Base-by-base conservation (phyloP, 2,329 filamentous ascomycete genomes). In the Cladophialophora bantiana region DNA sequence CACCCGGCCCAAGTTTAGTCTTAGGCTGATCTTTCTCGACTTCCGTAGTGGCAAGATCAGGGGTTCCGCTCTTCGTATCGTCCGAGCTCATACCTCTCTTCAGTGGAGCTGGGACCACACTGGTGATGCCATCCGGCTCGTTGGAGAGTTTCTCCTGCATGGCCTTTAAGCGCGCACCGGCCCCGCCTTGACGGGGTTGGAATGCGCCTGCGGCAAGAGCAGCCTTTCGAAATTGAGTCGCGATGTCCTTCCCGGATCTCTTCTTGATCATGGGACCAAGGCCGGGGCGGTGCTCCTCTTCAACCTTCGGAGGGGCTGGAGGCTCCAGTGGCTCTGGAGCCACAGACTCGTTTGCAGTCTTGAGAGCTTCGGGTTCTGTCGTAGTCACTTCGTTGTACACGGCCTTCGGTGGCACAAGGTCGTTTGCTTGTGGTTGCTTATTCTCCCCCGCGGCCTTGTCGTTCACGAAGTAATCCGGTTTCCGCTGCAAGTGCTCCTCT, bases 211-310 rank as follows among this genome's bases (percentile, higher is more conserved):
- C 89, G 31, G 90, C 88, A 63, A 85, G 88, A 0, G 92, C 93
- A 31, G 93, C 93, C 78, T 93, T 96, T 79, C 91, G 91, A 68
- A 97, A 87, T 5, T 87, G 85, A 40, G 87, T 89, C 20, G 91
- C 91, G 73, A 95, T 84, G 64, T 95, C 89, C n/a, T 83, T 85
- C 69, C 86, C 88, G 1, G 88, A 89, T 68, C 86, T 87, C 75
- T 92, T 92, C 69, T 90, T 88, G 73, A 97, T 90, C 94, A 97
- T 97, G 1, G 93, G 92, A 0, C 93, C 93, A 6, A 96, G 84
- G 0, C 93, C 93, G 18, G 93, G 92, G n/a, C 92, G 83, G 71
- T 84, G 82, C 35, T 79, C 77, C 53, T 85, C 84, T 34, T 85
- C 85, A 78, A 38, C 85, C 78, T 73, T 80, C 78, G 78, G 83